phyloP scores from a whole-genome alignment of 805 yeast species.

The Yueomyces sinensis region DNA sequence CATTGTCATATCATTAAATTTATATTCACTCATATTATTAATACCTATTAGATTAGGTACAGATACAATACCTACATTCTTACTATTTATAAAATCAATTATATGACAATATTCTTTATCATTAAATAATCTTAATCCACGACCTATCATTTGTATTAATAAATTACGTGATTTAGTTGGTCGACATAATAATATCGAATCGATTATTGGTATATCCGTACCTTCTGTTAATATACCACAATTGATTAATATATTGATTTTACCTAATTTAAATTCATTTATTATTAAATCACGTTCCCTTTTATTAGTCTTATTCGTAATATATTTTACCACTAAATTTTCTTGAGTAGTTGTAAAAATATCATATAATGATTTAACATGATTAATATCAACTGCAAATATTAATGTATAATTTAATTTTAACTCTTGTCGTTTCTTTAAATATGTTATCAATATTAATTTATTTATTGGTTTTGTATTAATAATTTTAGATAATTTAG shows the following conservation, averaged over 20 bases:
- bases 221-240: conserved; percentile 92
- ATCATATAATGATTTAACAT: conserved; percentile 41
- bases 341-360: conserved; percentile 34
- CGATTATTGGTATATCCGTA: conserved; percentile 84
- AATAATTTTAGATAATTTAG: conserved; percentile 38
- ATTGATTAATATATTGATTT: conserved; percentile 63
- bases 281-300: conserved; percentile 39
- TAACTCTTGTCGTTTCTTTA: conserved; percentile 29
- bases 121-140: conserved; percentile 60
- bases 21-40: conserved; percentile 5
- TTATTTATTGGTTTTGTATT: conserved; percentile 42
- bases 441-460: conserved; percentile 39
- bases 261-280: conserved; percentile 45
- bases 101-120: conserved; percentile 59
- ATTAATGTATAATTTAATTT: conserved; percentile 47
- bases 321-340: conserved; percentile 50
- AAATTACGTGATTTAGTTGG: conserved; percentile 69
- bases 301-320: conserved; percentile 51
- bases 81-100: conserved; percentile 62
- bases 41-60: conserved; percentile 38
- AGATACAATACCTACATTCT: conserved; percentile 38
- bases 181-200: conserved; percentile 61
- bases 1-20: conserved; percentile 21
- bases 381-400: conserved; percentile 66
- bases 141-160: conserved; percentile 78